Conservation (phyloP, 345 rosid species). For the Aegle marmelos region DNA sequence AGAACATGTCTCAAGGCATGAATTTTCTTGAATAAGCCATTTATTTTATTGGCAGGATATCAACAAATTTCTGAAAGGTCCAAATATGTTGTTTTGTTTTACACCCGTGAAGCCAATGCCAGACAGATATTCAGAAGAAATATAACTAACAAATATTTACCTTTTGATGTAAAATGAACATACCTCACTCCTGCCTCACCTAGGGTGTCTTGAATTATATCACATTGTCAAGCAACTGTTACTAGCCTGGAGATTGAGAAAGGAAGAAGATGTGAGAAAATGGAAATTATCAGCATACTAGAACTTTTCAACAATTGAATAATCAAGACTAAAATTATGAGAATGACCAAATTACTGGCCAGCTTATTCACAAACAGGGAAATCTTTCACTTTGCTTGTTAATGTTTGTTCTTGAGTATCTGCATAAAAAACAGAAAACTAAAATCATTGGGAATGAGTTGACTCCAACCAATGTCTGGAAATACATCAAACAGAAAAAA, state of each 20-base stretch:
- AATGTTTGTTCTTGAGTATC: slow-evolving; percentile 7
- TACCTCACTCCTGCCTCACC: neutral
- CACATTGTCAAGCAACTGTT: neutral
- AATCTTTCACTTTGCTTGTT: neutral
- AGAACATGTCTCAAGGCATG: neutral
- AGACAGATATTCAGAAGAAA: neutral
- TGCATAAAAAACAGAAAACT: neutral
- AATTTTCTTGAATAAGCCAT: neutral
- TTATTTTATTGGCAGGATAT: neutral
- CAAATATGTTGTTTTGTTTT: neutral
- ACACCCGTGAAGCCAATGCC: neutral
- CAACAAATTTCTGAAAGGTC: neutral
- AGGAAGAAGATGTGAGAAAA: neutral
- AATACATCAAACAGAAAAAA: neutral
- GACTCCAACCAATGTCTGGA: neutral
- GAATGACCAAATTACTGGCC: slow-evolving; percentile 1
- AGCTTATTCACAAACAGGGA: neutral
- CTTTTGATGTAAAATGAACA: neutral
- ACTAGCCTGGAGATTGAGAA: neutral
- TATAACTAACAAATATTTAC: neutral
- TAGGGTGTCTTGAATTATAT: neutral
- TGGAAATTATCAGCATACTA: neutral
- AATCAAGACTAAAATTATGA: neutral
- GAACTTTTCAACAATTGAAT: neutral
- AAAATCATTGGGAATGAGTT: neutral